These are phyloP conservation scores for Ceratobasidium sp. DNA, from an alignment of 1,284 basidiomycete species.

Conservation along the genomic window DNA sequence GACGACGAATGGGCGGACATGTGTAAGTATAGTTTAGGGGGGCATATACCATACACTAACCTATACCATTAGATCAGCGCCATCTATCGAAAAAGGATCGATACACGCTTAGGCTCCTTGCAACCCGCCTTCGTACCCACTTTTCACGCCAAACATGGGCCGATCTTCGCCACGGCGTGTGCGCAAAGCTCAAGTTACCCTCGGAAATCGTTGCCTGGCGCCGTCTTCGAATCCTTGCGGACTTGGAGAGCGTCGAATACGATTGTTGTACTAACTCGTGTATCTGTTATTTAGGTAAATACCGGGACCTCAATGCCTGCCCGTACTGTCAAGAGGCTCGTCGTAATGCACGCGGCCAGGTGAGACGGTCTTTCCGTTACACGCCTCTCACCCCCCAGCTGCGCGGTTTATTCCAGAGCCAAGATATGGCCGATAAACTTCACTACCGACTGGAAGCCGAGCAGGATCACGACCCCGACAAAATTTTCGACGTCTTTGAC, in stretches of 20 bases:
- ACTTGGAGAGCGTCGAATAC: constrained; percentile 15
- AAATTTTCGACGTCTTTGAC: constrained; percentile 26
- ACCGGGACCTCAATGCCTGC: constrained; percentile 25
- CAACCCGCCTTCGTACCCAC: constrained; percentile 17
- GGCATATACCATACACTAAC: too few relatives aligned
- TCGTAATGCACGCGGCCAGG: neutral
- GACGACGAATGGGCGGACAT: constrained; percentile 6
- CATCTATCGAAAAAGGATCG: too few relatives aligned
- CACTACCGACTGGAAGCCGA: constrained; percentile 27
- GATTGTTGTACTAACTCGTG: constrained; percentile 46
- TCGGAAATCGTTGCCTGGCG: constrained; percentile 20
- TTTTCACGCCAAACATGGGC: neutral
- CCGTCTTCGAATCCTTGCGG: constrained; percentile 9
- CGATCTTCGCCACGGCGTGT: constrained; percentile 19
- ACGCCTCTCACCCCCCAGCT: too few relatives aligned
- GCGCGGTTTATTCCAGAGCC: too few relatives aligned
- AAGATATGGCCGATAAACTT: neutral
- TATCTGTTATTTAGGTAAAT: constrained; percentile 39
- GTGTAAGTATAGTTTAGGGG: neutral
- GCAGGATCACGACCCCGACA: constrained; percentile 41
- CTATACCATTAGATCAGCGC: too few relatives aligned
- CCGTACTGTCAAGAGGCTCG: constrained; percentile 46
- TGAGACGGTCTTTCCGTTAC: too few relatives aligned
- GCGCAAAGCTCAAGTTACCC: constrained; percentile 1
- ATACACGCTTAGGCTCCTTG: neutral